Base-by-base conservation (phyloP, 2,329 filamentous ascomycete species). In the Hymenoscyphus albidus region DNA sequence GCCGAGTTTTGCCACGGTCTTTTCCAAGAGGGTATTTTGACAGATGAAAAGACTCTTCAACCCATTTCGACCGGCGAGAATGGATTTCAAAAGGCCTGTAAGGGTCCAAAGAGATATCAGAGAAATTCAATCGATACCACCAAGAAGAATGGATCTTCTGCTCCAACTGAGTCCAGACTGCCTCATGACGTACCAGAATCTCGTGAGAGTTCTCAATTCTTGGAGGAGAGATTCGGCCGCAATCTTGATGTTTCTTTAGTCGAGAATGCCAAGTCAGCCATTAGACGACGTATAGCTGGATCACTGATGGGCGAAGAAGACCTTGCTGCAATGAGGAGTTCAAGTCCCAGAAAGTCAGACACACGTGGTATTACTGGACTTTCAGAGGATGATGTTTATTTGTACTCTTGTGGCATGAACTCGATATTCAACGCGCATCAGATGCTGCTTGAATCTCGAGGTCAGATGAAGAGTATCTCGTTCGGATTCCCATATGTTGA, bases 401-500 rank as follows among this genome's bases (percentile, higher is more conserved):
- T 99, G 0, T 94, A 90, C 70, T 91, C 94, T 0, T 89, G 85
- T 51, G 95, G 95, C 44, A 99, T 99, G 93, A 97, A 92, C 73
- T 88, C 94, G 61, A 97, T 99, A 56, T 99, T 92, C 79, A 92
- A 92, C 71, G 84, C 91, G 0, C 95, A 99, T 75, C 87, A 89
- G 59, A 86, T 85, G 55, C 80, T 97, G 60, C 80, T 94, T 67
- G 80, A 81, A 61, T 82, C 86, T 0, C 85, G 88, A 44, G 87
- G 87, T 2, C 79, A 82, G 7, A 74, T 85, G 65, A 90, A 91
- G 77, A 96, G 92, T 76, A 87, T 99, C 74, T 93, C 90, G 73
- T 97, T 92, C 73, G 95, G 95, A n/a, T 99, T 99, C 71, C 93
- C 95, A 0, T 99, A 99, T 72, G 92, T 97, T 61, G 95, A 99